phyloP scores from a whole-genome alignment of 371 early-diverging fungal genomes.

The Rhizomucor pusillus region DNA sequence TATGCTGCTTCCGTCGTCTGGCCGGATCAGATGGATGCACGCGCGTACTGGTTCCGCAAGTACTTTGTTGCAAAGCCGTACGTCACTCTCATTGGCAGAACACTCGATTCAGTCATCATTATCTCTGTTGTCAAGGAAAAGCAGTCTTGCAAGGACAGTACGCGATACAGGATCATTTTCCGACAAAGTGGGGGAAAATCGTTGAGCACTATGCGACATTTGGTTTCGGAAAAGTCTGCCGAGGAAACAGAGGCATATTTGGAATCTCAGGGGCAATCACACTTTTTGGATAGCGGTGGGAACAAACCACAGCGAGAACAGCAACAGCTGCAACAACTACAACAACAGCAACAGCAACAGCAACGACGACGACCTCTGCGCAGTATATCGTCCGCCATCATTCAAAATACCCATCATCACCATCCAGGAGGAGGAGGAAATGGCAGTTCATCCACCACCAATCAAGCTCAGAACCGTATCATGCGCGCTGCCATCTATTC shows the following conservation, averaged over 20 bases:
- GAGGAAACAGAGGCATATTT: conserved; percentile 25
- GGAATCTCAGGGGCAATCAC: conserved; percentile 21
- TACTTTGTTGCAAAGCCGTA: conserved; percentile 48
- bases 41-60: conserved; percentile 42
- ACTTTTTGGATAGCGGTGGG: conserved; percentile 16
- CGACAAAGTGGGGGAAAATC: conserved; percentile 27
- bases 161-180: conserved; percentile 38
- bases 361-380: conserved; percentile 15
- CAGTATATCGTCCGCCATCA: conserved; percentile 17
- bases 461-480: conserved; percentile 10
- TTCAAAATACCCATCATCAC: conserved; percentile 8
- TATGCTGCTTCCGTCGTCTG: conserved; percentile 16
- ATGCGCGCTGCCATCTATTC: conserved; percentile 36
- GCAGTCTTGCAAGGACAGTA: conserved; percentile 14
- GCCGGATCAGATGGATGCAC: conserved; percentile 30
- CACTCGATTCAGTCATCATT: neutral
- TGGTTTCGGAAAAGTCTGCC: conserved; percentile 29
- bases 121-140: conserved; percentile 41
- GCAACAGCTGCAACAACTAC: neutral
- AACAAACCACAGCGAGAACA: neutral
- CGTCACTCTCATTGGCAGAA: conserved; percentile 28
- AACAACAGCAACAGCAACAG: neutral
- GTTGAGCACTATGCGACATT: conserved; percentile 12
- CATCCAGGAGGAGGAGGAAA: neutral
- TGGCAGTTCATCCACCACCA: neutral